phyloP scores from a whole-genome alignment of 371 early-diverging fungal species.

The Ecytonucleospora hepatopenaei region DNA sequence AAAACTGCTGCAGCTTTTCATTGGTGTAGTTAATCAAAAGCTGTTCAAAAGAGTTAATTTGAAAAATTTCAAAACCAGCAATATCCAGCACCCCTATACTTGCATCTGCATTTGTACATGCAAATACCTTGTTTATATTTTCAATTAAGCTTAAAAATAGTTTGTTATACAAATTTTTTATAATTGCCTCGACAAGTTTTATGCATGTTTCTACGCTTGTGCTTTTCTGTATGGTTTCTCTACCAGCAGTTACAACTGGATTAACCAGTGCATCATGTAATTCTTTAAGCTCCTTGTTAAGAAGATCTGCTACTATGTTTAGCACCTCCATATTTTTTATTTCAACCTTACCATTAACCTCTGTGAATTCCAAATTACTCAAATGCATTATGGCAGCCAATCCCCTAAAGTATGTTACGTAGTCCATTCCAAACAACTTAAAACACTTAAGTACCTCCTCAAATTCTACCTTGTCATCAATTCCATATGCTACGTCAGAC shows the following conservation, averaged over 20 bases:
- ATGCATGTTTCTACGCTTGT: conserved; percentile 71
- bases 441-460: conserved; percentile 65
- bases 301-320: conserved; percentile 78
- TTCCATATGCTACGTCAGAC: conserved; percentile 71
- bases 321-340: conserved; percentile 65
- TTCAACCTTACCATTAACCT: conserved; percentile 66
- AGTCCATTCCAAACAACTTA: conserved; percentile 69
- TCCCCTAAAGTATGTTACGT: conserved; percentile 66
- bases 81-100: conserved; percentile 98
- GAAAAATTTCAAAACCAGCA: conserved; percentile 97
- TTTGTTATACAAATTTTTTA: conserved; percentile 84
- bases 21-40: conserved; percentile 99
- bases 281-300: conserved; percentile 71
- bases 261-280: conserved; percentile 73
- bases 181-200: conserved; percentile 77
- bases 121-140: conserved; percentile 63
- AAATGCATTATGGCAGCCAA: conserved; percentile 82
- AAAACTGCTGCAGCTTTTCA: conserved; percentile 97
- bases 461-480: conserved; percentile 78
- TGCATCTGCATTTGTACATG: conserved; percentile 24
- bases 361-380: conserved; percentile 72
- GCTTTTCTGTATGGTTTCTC: conserved; percentile 81
- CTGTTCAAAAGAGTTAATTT: conserved; percentile 92
- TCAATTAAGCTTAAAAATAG: conserved; percentile 79
- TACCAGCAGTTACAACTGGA: conserved; percentile 81